Evolutionary conservation across 2,329 filamentous ascomycete genomes (phyloP).

Genomic region (Exutisphaerella laricina): DNA sequence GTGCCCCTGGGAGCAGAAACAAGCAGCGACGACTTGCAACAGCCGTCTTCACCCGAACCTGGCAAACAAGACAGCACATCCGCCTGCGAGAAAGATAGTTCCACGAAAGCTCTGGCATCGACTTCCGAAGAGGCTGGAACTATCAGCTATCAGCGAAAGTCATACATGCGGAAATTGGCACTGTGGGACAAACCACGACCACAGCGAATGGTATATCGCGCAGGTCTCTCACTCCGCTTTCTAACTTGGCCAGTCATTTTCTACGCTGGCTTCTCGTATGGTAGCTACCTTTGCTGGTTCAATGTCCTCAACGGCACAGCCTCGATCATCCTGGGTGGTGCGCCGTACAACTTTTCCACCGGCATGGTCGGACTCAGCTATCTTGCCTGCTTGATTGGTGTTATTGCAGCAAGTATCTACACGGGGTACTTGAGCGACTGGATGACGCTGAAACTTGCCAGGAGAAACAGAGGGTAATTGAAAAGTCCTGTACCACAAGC

Average conservation of each 20-base stretch:
- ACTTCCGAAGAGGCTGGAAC: constrained; percentile 3
- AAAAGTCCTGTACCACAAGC: not conserved
- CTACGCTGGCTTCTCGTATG: constrained; percentile 37
- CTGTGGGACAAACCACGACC: constrained; percentile 17
- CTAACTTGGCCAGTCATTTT: constrained; percentile 38
- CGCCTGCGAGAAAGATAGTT: not conserved
- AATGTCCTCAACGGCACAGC: constrained; percentile 35
- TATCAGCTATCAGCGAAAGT: constrained; percentile 9
- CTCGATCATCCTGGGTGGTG: constrained; percentile 32
- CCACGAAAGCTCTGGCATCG: not conserved
- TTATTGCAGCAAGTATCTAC: constrained; percentile 33
- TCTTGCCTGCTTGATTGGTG: constrained; percentile 31
- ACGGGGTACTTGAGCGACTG: constrained; percentile 33
- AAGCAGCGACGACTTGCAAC: not conserved
- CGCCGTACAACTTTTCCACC: constrained; percentile 33
- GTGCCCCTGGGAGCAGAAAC: constrained; percentile 4
- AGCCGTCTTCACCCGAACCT: not conserved
- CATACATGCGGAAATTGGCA: constrained; percentile 22
- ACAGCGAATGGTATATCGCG: constrained; percentile 30
- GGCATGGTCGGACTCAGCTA: constrained; percentile 36
- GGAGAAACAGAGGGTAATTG: constrained; percentile 28
- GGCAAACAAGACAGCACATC: not conserved
- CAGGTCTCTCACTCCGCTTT: constrained; percentile 30
- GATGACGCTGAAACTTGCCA: constrained; percentile 30
- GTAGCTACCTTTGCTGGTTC: constrained; percentile 29